Evolutionary conservation across 2,329 filamentous ascomycete species (phyloP).

Genomic region (Whalleya microplaca): DNA sequence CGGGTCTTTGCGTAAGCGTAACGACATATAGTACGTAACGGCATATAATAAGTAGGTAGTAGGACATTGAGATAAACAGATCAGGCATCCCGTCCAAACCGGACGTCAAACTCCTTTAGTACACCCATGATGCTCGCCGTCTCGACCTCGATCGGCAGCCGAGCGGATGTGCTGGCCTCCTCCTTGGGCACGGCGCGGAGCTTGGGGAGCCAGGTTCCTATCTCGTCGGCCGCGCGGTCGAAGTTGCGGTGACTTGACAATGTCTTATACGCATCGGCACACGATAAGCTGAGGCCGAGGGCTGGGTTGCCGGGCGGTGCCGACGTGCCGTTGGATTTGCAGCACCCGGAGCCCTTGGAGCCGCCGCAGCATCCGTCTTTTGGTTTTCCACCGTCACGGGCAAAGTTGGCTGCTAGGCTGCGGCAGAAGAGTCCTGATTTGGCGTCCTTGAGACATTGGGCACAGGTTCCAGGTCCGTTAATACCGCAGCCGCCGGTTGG

Average conservation of each 20-base stretch:
- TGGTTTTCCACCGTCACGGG: conserved; percentile 41
- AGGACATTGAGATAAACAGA: too few species aligned
- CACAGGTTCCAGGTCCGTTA: conserved; percentile 77
- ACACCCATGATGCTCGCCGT: conserved; percentile 85
- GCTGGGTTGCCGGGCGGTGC: conserved; percentile 34
- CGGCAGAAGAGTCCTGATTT: conserved; percentile 84
- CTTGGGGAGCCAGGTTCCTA: conserved; percentile 76
- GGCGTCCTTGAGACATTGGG: conserved; percentile 77
- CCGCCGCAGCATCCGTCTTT: conserved; percentile 65
- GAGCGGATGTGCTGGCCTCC: conserved; percentile 42
- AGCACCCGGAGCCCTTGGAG: conserved; percentile 65
- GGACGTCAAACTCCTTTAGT: conserved; percentile 77
- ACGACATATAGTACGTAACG: too few species aligned
- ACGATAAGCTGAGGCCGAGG: conserved; percentile 64
- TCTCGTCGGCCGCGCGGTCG: conserved; percentile 72
- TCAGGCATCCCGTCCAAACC: conserved; percentile 60
- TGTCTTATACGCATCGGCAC: conserved; percentile 79
- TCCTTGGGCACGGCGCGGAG: conserved; percentile 61
- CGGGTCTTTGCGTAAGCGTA: too few species aligned
- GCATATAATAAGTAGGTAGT: too few species aligned
- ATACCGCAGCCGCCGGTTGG: conserved; percentile 54
- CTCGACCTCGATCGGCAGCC: conserved; percentile 74
- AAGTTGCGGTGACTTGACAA: conserved; percentile 78
- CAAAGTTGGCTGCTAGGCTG: conserved; percentile 70
- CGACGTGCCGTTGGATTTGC: conserved; percentile 51